Base-by-base conservation (phyloP, 306 rosid species). In the Benincasa hispida region DNA sequence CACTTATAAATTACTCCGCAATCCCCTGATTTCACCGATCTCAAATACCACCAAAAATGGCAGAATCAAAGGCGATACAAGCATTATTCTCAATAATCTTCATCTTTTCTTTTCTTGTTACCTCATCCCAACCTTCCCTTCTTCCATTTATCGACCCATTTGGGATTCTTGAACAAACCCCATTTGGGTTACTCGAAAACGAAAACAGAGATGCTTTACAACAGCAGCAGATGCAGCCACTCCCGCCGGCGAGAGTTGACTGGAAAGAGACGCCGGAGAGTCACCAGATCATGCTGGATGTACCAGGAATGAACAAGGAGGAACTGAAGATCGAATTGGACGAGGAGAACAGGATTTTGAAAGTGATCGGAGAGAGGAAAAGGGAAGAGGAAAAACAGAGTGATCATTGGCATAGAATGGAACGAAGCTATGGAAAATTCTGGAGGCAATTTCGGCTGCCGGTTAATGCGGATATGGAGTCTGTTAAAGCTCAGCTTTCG, bases 231-330 rank as follows among this genome's bases (percentile, higher is more conserved):
- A 35, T 35, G 79, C 57, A 57, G 10, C 50, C 80, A n/a, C 39
- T 88, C 4, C 83, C 88, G 25, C 84, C 76, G 3, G 86, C 83
- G 0, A 87, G 86, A 72, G 93, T 83, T 14, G 93, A 88, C 81
- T 91, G 93, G 96, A 91, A 87, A 75, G 93, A 91, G 83, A 87
- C 90, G 2, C 77, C 88, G 3, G 90, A 91, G 53, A 83, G 86
- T 1, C 96, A 88, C 39, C 81, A 80, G 7, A 91, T 91, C n/a
- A 86, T 58, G 81, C 8, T 91, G 69, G 96, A 91, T 3, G 93
- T 88, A 76, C 93, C 93, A 0, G 93, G 93, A 53, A 0, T 87
- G 54, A 84, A 24, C 37, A 88, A 75, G 62, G 93, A 91, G 10
- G 90, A 87, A 73, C 76, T 87, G 57, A 91, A 83, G 85, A 84